phyloP scores from a whole-genome alignment of 352 stramenopile species.

The Phytophthora pini region DNA sequence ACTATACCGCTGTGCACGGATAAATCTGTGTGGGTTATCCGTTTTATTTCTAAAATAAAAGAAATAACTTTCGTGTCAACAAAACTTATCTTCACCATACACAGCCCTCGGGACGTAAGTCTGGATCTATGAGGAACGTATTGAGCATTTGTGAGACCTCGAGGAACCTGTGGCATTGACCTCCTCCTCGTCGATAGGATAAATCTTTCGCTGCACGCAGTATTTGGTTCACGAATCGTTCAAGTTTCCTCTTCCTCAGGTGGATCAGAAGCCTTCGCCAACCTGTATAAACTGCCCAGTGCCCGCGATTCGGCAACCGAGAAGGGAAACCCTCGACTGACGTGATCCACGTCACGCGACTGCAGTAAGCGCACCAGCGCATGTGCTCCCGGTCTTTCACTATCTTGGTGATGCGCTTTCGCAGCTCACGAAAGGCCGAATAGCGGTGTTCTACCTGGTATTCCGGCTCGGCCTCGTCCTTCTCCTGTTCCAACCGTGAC shows the following conservation, averaged over 20 bases:
- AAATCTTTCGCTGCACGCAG: slow-evolving; percentile 50
- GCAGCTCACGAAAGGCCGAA: slow-evolving; percentile 60
- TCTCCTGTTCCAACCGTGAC: slow-evolving; percentile 29
- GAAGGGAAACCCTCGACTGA: slow-evolving; percentile 50
- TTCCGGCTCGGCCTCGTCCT: slow-evolving; percentile 26
- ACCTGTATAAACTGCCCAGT: slow-evolving; percentile 19
- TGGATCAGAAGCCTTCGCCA: slow-evolving; percentile 33
- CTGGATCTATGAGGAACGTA: slow-evolving; percentile 61
- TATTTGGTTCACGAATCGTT: slow-evolving; percentile 53
- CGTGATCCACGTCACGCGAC: slow-evolving; percentile 48
- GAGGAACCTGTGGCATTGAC: slow-evolving; percentile 56
- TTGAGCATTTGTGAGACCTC: slow-evolving; percentile 64
- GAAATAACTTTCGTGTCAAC: not conserved
- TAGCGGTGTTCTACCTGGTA: slow-evolving; percentile 70
- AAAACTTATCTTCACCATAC: slow-evolving; percentile 15
- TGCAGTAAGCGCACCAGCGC: slow-evolving; percentile 65
- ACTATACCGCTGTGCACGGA: slow-evolving; percentile 40
- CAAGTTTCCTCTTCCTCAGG: slow-evolving; percentile 40
- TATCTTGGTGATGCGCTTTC: slow-evolving; percentile 36
- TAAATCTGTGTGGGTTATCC: not conserved
- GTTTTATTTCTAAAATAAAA: not conserved
- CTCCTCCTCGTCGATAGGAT: slow-evolving; percentile 46
- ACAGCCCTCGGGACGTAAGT: slow-evolving; percentile 24
- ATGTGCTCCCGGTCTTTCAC: slow-evolving; percentile 44
- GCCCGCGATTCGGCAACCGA: slow-evolving; percentile 36